Conservation (phyloP, 2,329 filamentous ascomycete species). For the Plenodomus tracheiphilus region DNA sequence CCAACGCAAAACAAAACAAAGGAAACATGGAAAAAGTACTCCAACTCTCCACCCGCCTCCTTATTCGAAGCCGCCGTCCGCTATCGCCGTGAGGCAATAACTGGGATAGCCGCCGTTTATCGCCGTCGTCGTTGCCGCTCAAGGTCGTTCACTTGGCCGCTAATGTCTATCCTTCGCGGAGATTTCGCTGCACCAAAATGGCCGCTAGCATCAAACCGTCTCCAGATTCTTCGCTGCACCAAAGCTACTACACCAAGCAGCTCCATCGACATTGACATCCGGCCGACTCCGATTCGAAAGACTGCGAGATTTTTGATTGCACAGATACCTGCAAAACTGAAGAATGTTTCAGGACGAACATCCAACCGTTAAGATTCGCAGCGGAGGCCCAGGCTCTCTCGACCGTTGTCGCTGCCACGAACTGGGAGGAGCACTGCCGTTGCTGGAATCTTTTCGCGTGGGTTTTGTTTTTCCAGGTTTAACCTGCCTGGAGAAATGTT, state of each 20-base stretch:
- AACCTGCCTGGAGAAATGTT: constrained; percentile 2
- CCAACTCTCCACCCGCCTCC: not conserved
- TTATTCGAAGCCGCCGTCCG: not conserved
- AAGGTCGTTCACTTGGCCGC: no score
- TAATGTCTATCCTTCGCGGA: no score
- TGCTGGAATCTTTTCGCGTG: not conserved
- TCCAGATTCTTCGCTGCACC: not conserved
- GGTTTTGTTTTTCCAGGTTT: constrained; percentile 2
- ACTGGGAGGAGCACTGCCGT: not conserved
- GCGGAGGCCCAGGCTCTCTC: not conserved
- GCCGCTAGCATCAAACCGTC: not conserved
- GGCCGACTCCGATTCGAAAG: not conserved
- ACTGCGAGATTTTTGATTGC: not conserved
- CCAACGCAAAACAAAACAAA: no score
- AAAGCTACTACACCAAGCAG: not conserved
- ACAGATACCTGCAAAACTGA: constrained; percentile 2
- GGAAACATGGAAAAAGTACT: no score
- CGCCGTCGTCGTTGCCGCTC: no score
- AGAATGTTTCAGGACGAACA: constrained; percentile 1
- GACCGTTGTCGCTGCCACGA: constrained; percentile 1
- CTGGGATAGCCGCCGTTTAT: no score
- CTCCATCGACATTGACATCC: not conserved
- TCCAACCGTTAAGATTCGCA: constrained; percentile 1
- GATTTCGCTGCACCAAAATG: no score
- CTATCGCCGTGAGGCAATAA: not conserved